Evolutionary conservation across 2,329 filamentous ascomycete species (phyloP).

Genomic region (Ilyonectria robusta): DNA sequence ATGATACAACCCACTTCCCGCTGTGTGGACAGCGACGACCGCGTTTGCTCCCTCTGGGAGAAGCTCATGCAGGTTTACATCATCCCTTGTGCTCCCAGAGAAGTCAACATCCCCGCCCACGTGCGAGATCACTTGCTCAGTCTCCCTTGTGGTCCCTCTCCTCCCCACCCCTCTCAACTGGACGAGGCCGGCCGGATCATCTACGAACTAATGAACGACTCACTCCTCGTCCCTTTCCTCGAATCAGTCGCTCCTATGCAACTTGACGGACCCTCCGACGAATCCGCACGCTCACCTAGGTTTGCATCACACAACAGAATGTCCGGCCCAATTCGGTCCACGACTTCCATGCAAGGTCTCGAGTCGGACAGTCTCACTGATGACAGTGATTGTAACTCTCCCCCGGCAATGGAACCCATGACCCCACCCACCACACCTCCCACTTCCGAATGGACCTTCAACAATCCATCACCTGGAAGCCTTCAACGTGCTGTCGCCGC

Average conservation of each 20-base stretch:
- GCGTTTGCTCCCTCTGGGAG: constrained; percentile 86
- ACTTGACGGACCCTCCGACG: constrained; percentile 54
- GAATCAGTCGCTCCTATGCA: constrained; percentile 70
- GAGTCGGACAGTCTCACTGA: constrained; percentile 71
- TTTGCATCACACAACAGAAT: constrained; percentile 58
- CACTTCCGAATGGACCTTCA: constrained; percentile 69
- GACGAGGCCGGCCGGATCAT: constrained; percentile 89
- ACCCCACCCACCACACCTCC: constrained; percentile 83
- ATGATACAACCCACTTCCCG: constrained; percentile 54
- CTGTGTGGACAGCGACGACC: constrained; percentile 66
- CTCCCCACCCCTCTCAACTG: constrained; percentile 81
- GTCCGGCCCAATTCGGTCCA: constrained; percentile 48
- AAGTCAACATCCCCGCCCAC: constrained; percentile 90
- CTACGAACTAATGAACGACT: constrained; percentile 98
- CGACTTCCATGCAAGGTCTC: constrained; percentile 61
- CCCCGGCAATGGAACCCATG: constrained; percentile 72
- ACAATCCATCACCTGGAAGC: constrained; percentile 63
- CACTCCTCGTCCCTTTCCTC: constrained; percentile 91
- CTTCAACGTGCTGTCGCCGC: constrained; percentile 69
- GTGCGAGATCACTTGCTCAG: constrained; percentile 86
- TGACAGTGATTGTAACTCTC: constrained; percentile 74
- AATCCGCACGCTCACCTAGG: constrained; percentile 61
- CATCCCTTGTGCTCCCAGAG: constrained; percentile 83
- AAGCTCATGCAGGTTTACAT: constrained; percentile 93
- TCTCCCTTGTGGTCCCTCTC: constrained; percentile 67